Conservation (phyloP, 768 basidiomycete genomes). For the Tylopilus rubrobrunneus region DNA sequence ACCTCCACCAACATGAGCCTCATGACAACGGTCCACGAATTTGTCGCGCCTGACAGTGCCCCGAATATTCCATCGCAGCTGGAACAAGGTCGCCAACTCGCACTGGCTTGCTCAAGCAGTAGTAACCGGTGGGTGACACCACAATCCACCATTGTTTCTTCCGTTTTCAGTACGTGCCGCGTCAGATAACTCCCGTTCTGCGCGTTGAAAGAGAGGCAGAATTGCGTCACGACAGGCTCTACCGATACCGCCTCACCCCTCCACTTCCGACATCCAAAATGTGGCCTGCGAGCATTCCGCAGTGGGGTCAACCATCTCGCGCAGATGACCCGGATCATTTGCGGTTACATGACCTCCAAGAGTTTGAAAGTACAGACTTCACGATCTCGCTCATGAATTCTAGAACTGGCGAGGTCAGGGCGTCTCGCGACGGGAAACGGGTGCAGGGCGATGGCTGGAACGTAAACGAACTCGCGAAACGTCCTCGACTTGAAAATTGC, state of each 20-base stretch:
- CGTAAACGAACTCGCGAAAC: slow-evolving; percentile 26
- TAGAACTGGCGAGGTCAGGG: background rate
- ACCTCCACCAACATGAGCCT: background rate
- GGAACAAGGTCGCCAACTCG: slow-evolving; percentile 23
- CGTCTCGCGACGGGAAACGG: slow-evolving; percentile 9
- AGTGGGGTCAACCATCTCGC: slow-evolving; percentile 38
- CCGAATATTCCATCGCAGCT: background rate
- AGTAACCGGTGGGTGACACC: slow-evolving; percentile 19
- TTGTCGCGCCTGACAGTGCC: slow-evolving; percentile 4
- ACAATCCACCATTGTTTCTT: slow-evolving; percentile 6
- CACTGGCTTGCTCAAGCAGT: slow-evolving; percentile 8
- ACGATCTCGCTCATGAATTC: slow-evolving; percentile 2
- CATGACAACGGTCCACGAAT: slow-evolving; percentile 22
- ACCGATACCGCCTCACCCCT: slow-evolving; percentile 20
- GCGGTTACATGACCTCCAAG: slow-evolving; percentile 37
- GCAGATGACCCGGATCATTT: slow-evolving; percentile 35
- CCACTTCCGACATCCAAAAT: slow-evolving; percentile 7
- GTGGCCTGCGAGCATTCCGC: slow-evolving; percentile 15
- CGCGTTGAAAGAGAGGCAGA: slow-evolving; percentile 17
- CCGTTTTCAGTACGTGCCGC: slow-evolving; percentile 21
- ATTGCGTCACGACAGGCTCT: slow-evolving; percentile 15
- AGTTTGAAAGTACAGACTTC: slow-evolving; percentile 40
- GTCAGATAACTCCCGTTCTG: background rate
- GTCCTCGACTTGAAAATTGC: slow-evolving; percentile 32
- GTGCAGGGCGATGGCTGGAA: background rate